Base-by-base conservation (phyloP, 2,329 filamentous ascomycete genomes). In the Aspergillus vadensis region DNA sequence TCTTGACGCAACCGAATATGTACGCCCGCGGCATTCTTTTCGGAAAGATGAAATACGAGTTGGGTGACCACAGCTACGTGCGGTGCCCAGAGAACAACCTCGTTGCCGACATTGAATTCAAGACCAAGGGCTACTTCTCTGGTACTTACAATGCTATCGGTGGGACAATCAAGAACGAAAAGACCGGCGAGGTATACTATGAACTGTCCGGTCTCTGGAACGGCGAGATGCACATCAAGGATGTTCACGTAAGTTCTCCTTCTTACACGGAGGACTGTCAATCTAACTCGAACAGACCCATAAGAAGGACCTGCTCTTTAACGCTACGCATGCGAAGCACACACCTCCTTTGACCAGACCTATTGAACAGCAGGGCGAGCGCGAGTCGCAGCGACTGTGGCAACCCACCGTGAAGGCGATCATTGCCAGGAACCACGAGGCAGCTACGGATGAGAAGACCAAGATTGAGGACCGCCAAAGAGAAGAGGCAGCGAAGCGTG, bases 21-120 rank as follows among this genome's bases (percentile, higher is more conserved):
- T 99, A 99, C 76, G 95, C 94, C 21, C 87, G 95, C 63, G 94
- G 95, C 38, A 98, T 99, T 62, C 82, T 99, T 8, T 97, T 99
- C 71, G 95, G 95, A 51, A 98, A 97, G 77, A 98, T 99, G 95
- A 98, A 97, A 77, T 99, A 98, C 77, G 95, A 99, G 80, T 86
- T 99, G 7, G 95, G 94, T 65, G 94, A 98, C 75, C 93, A 97
- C 80, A 97, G 93, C 74, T 91, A 92, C 69, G 91, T 99, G 19
- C 86, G 89, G 66, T 98, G 95, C 75, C 92, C 94, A 0, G 94
- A 98, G 75, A 85, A 92, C 17, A 89, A 92, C 60, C 83, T 99
- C 17, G 85, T 88, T 25, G 94, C 92, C 62, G 94, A 99, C 74
- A 88, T 99, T 63, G 95, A 99, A 67, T 99, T 99, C 85, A 98